Percentiles rank a stretch among this genome's conserved stretches.
Evolutionary conservation across 148 eudicot genomes (phyloP).

Genomic region (Amaranthus hypochondriacus): DNA sequence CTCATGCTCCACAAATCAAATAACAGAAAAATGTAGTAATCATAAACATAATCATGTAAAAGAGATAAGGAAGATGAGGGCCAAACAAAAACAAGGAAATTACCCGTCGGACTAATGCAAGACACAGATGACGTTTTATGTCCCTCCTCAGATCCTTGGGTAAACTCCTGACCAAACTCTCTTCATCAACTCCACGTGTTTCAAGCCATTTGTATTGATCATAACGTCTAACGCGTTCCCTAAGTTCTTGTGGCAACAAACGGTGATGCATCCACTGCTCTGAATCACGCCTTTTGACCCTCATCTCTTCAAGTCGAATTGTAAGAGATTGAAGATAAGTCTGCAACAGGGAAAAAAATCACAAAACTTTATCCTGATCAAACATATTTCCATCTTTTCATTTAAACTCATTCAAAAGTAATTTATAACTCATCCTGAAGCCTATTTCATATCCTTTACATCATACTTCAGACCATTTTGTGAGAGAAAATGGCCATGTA

Average conservation of each 20-base stretch:
- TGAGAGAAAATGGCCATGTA: no score
- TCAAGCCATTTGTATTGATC: slow-evolving; percentile 93
- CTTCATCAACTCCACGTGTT: slow-evolving; percentile 93
- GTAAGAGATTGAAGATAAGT: slow-evolving; percentile 92
- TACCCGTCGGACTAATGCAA: slow-evolving; percentile 83
- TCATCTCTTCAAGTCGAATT: slow-evolving; percentile 89
- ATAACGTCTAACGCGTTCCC: slow-evolving; percentile 87
- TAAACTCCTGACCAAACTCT: slow-evolving; percentile 65
- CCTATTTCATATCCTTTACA: no score
- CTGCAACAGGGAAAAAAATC: slow-evolving; percentile 34
- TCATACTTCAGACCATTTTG: no score
- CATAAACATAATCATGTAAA: background rate
- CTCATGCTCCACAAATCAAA: background rate
- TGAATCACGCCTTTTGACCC: slow-evolving; percentile 92
- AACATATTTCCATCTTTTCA: background rate
- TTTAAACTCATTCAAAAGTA: no score
- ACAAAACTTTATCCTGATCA: background rate
- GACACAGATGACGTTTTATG: slow-evolving; percentile 91
- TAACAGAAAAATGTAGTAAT: background rate
- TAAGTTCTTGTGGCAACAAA: slow-evolving; percentile 68
- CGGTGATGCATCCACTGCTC: slow-evolving; percentile 99
- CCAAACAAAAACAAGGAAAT: slow-evolving; percentile 7
- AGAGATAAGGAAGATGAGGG: background rate
- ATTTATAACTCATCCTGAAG: no score
- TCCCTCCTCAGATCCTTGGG: slow-evolving; percentile 90